phyloP scores from a whole-genome alignment of 2,329 filamentous ascomycete genomes.

The Hypoxylon sp. region DNA sequence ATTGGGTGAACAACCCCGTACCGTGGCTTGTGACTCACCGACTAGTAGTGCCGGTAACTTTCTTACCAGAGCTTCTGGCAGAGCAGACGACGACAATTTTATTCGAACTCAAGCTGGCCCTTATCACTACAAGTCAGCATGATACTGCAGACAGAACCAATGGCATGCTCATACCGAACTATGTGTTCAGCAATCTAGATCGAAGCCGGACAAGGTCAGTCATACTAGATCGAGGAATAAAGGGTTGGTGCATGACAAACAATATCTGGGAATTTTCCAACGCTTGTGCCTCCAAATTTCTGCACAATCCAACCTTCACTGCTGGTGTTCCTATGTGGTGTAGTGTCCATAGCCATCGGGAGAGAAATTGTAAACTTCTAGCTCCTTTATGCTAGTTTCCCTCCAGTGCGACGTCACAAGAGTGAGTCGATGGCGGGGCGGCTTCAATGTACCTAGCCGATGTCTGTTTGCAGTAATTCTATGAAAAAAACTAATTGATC shows the following conservation, averaged over 20 bases:
- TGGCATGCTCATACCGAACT: slow-evolving; percentile 65
- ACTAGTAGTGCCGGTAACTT: slow-evolving; percentile 95
- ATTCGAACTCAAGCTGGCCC: slow-evolving; percentile 74
- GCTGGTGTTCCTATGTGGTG: slow-evolving; percentile 52
- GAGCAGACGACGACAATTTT: slow-evolving; percentile 95
- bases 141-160: slow-evolving; percentile 30
- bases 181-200: slow-evolving; percentile 76
- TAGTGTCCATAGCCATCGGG: slow-evolving; percentile 41
- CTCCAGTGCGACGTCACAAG: slow-evolving; percentile 29
- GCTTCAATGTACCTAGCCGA: slow-evolving; percentile 13
- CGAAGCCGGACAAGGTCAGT: slow-evolving; percentile 32
- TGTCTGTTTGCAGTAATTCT: slow-evolving; percentile 7
- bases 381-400: slow-evolving; percentile 2
- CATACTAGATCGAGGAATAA: slow-evolving; percentile 14
- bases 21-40: slow-evolving; percentile 76
- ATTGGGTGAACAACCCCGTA: slow-evolving; percentile 16
- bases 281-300: slow-evolving; percentile 95
- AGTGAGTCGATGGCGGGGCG: slow-evolving; percentile 38
- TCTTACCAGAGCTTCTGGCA: slow-evolving; percentile 92
- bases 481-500: slow-evolving; percentile 3
- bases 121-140: slow-evolving; percentile 53
- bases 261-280: slow-evolving; percentile 90
- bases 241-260: slow-evolving; percentile 58
- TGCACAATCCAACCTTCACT: slow-evolving; percentile 83
- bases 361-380: slow-evolving; percentile 16